A percentile compares a stretch with the other conserved stretches of the same genome.
phyloP scores from a whole-genome alignment of 1,139 yeast species.

The Kodamaea suecica region DNA sequence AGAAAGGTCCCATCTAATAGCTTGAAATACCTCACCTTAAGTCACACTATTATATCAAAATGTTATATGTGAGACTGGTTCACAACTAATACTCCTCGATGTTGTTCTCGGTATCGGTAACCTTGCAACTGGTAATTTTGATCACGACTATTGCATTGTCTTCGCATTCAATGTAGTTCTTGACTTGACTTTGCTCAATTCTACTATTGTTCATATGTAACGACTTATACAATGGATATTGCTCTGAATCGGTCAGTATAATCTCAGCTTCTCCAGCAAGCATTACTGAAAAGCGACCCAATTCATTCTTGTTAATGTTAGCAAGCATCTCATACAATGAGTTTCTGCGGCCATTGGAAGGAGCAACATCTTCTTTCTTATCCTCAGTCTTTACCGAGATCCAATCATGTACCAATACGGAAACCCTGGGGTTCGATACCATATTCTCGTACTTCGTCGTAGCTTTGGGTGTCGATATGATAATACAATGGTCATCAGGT shows the following conservation, averaged over 20 bases:
- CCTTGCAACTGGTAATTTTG: slow-evolving; percentile 62
- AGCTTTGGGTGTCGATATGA: slow-evolving; percentile 64
- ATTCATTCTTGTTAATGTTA: slow-evolving; percentile 69
- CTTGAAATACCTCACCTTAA: too few relatives aligned
- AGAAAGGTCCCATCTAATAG: too few relatives aligned
- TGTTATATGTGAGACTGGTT: background rate
- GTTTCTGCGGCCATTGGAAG: slow-evolving; percentile 30
- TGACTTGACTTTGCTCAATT: slow-evolving; percentile 67
- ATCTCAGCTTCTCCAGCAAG: slow-evolving; percentile 67
- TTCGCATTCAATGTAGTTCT: slow-evolving; percentile 45
- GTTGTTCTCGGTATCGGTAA: slow-evolving; percentile 77
- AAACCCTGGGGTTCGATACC: slow-evolving; percentile 64
- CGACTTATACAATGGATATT: slow-evolving; percentile 54
- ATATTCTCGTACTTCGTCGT: slow-evolving; percentile 75
- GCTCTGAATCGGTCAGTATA: slow-evolving; percentile 42
- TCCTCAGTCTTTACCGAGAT: slow-evolving; percentile 47
- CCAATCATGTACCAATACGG: slow-evolving; percentile 87
- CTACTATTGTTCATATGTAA: slow-evolving; percentile 59
- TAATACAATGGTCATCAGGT: slow-evolving; percentile 44
- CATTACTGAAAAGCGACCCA: slow-evolving; percentile 76
- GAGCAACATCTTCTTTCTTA: slow-evolving; percentile 15
- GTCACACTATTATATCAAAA: too few relatives aligned
- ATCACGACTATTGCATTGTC: slow-evolving; percentile 66
- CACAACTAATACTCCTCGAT: slow-evolving; percentile 41
- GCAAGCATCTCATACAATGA: slow-evolving; percentile 62